A percentile compares a stretch with the other conserved stretches of the same genome.
Conservation (phyloP, 345 rosid species). For the Noccaea caerulescens region DNA sequence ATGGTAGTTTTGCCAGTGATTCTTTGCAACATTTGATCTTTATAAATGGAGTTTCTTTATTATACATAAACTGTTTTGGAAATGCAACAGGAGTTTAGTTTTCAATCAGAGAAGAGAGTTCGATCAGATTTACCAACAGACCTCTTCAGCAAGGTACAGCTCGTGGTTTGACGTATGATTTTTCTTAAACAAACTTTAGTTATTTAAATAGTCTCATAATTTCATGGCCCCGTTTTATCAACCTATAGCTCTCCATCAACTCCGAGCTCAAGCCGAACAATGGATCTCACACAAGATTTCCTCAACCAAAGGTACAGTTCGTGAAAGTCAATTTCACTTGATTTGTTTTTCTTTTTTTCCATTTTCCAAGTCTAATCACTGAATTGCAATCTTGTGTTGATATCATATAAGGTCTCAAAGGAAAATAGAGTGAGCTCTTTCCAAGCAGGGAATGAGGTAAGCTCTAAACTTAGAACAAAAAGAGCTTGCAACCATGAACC, state of each 20-base stretch:
- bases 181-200: neutral
- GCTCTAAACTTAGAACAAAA: neutral
- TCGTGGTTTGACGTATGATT: neutral
- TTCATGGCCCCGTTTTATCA: constrained; percentile 8
- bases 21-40: neutral
- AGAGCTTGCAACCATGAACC: neutral
- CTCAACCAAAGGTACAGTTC: constrained; percentile 63
- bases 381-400: constrained; percentile 48
- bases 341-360: constrained; percentile 1
- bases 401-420: constrained; percentile 70
- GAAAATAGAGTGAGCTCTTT: constrained; percentile 72
- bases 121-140: constrained; percentile 71
- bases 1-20: constrained; percentile 23
- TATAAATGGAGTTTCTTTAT: constrained; percentile 16
- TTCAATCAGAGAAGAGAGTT: constrained; percentile 62
- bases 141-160: constrained; percentile 83
- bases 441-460: constrained; percentile 70
- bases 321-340: constrained; percentile 3
- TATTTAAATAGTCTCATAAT: neutral
- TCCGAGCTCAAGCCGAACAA: constrained; percentile 58
- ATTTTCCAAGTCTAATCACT: constrained; percentile 27
- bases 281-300: constrained; percentile 51
- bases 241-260: constrained; percentile 66
- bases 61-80: constrained; percentile 6
- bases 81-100: constrained; percentile 69